Conservation (phyloP, 2,329 filamentous ascomycete species). For the Alternaria brassicicola region DNA sequence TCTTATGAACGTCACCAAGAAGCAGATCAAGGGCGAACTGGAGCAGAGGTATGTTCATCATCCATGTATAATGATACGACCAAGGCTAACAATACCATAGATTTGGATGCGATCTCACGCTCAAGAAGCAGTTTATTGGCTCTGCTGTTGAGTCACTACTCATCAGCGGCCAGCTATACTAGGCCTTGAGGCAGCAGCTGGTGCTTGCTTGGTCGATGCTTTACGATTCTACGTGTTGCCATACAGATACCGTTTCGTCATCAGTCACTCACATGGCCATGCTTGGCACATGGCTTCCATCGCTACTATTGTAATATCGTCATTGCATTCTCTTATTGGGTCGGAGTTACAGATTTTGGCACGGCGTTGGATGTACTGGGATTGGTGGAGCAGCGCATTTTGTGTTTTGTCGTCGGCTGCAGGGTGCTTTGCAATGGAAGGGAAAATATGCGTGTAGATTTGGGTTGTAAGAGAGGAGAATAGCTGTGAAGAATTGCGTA, state of each 20-base stretch:
- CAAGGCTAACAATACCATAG: constrained; percentile 32
- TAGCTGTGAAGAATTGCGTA: constrained; percentile 5
- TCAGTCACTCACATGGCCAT: neutral
- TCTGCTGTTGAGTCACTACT: constrained; percentile 43
- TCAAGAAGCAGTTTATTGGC: constrained; percentile 85
- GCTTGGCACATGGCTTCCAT: constrained; percentile 3
- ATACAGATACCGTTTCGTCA: constrained; percentile 18
- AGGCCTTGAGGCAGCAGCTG: neutral
- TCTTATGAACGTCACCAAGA: constrained; percentile 98
- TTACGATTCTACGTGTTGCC: constrained; percentile 26
- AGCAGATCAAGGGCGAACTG: constrained; percentile 92
- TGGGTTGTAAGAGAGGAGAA: neutral
- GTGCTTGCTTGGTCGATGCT: constrained; percentile 10
- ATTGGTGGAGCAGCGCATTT: neutral
- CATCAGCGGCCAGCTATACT: constrained; percentile 31
- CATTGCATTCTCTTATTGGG: constrained; percentile 14
- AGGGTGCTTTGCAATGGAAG: constrained; percentile 7
- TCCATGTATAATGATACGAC: neutral
- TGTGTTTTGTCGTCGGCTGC: constrained; percentile 2
- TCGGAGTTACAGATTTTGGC: constrained; percentile 7
- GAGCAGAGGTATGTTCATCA: constrained; percentile 67
- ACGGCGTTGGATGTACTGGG: constrained; percentile 14
- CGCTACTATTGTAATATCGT: constrained; percentile 15
- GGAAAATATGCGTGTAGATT: constrained; percentile 11
- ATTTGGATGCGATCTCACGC: constrained; percentile 85